A percentile compares a stretch with the other conserved stretches of the same genome.
phyloP scores from a whole-genome alignment of 495 filamentous ascomycete species.

The Penicillium salamii region DNA sequence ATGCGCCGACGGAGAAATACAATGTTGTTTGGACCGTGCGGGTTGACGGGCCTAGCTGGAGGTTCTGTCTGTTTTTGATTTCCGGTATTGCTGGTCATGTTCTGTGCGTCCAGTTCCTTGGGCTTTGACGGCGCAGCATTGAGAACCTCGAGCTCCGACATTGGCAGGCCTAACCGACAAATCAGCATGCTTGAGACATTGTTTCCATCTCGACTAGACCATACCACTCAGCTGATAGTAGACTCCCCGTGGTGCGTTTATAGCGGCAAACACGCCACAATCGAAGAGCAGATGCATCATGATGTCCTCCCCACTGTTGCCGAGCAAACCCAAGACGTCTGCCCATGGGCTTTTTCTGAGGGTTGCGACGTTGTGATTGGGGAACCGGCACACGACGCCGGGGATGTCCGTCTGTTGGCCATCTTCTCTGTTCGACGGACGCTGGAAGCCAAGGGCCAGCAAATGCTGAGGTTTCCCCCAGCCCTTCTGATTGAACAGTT shows the following conservation, averaged over 20 bases:
- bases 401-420: slow-evolving; percentile 43
- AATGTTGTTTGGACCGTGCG: slow-evolving; percentile 56
- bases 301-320: slow-evolving; percentile 71
- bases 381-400: slow-evolving; percentile 53
- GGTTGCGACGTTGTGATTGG: slow-evolving; percentile 66
- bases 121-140: neutral
- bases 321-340: slow-evolving; percentile 65
- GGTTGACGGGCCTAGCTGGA: neutral
- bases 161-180: slow-evolving; percentile 39
- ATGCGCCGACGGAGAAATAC: slow-evolving; percentile 79
- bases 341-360: slow-evolving; percentile 74
- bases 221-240: slow-evolving; percentile 78
- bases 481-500: slow-evolving; percentile 59
- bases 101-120: neutral
- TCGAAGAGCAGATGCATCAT: slow-evolving; percentile 79
- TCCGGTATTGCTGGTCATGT: neutral
- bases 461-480: slow-evolving; percentile 63
- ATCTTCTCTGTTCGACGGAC: slow-evolving; percentile 29
- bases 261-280: slow-evolving; percentile 70
- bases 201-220: slow-evolving; percentile 8
- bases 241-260: slow-evolving; percentile 58
- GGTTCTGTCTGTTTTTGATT: too few relatives aligned
- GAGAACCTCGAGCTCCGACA: slow-evolving; percentile 42
- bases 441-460: slow-evolving; percentile 73
- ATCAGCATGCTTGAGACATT: neutral